Conservation (phyloP, 2,329 filamentous ascomycete genomes). For the Allantophomopsis cytisporea region DNA sequence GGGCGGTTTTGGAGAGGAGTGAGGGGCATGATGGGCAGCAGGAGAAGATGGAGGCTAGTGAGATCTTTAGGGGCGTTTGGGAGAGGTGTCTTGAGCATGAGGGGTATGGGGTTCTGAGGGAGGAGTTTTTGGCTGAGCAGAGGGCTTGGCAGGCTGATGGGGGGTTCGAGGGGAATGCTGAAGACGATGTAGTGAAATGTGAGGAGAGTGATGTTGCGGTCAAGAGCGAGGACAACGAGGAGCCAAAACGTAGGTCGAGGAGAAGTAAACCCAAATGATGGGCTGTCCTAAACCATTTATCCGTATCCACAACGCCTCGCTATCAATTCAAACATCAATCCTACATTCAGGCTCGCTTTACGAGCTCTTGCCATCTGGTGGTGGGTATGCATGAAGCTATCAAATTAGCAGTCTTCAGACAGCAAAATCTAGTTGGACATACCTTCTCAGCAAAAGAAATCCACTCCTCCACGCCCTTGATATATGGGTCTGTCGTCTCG, state of each 20-base stretch:
- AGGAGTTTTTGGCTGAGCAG: constrained; percentile 30
- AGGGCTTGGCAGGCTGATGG: constrained; percentile 52
- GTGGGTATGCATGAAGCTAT: too few relatives aligned
- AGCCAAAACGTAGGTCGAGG: background rate
- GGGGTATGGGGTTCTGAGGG: constrained; percentile 28
- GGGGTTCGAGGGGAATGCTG: constrained; percentile 63
- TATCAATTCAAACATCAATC: background rate
- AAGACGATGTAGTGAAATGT: constrained; percentile 26
- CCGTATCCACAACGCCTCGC: background rate
- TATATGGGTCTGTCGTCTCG: constrained; percentile 50
- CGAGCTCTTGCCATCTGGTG: too few relatives aligned
- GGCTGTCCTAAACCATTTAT: constrained; percentile 5
- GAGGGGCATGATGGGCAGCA: constrained; percentile 26
- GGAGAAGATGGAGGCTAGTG: constrained; percentile 35
- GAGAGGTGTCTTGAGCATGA: constrained; percentile 27
- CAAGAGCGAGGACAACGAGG: background rate
- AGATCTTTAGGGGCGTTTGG: constrained; percentile 34
- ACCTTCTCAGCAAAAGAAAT: constrained; percentile 58
- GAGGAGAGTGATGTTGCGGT: constrained; percentile 1
- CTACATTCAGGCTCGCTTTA: background rate
- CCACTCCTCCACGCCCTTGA: constrained; percentile 72
- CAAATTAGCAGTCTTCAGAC: too few relatives aligned
- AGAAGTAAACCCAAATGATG: constrained; percentile 1
- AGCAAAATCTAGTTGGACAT: constrained; percentile 1
- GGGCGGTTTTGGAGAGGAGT: constrained; percentile 28